These are phyloP conservation scores for Mariannaea sp. DNA, from an alignment of 2,329 filamentous ascomycete genomes.

Conservation along the genomic window DNA sequence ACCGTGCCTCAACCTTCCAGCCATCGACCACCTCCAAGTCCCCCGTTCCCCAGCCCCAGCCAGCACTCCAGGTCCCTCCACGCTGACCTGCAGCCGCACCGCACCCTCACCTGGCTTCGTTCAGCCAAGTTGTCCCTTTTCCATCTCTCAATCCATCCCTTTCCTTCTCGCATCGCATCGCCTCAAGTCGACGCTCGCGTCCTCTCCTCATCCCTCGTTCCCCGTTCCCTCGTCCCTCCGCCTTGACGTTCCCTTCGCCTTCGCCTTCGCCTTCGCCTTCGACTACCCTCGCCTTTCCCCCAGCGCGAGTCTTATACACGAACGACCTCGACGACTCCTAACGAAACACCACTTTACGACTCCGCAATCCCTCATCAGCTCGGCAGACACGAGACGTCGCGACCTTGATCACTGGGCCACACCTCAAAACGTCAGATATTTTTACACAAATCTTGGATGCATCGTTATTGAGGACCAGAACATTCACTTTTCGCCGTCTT, in stretches of 20 bases:
- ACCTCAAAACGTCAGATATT: slow-evolving; percentile 4
- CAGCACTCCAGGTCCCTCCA: neutral
- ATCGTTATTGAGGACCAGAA: slow-evolving; percentile 26
- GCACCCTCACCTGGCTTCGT: slow-evolving; percentile 11
- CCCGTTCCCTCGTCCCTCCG: neutral
- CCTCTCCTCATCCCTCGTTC: slow-evolving; percentile 13
- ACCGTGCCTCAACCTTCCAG: neutral
- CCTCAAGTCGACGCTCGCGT: slow-evolving; percentile 17
- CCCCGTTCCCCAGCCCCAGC: slow-evolving; percentile 28
- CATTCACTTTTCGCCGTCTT: neutral
- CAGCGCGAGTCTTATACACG: slow-evolving; percentile 10
- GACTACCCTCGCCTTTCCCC: neutral
- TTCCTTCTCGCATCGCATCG: slow-evolving; percentile 28
- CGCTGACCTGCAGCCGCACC: neutral
- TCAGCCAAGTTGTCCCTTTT: slow-evolving; percentile 39
- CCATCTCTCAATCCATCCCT: too few relatives aligned
- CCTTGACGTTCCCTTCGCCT: neutral
- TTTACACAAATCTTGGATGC: slow-evolving; percentile 28
- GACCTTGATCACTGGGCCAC: slow-evolving; percentile 12
- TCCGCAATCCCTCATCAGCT: slow-evolving; percentile 20
- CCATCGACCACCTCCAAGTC: slow-evolving; percentile 26
- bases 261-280: neutral
- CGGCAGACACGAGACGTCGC: slow-evolving; percentile 24
- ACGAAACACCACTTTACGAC: slow-evolving; percentile 22
- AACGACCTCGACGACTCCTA: slow-evolving; percentile 13